Evolutionary conservation across 345 rosid species (phyloP), one percentile per base, ranked within the genome.

Genomic region (Punica granatum): DNA sequence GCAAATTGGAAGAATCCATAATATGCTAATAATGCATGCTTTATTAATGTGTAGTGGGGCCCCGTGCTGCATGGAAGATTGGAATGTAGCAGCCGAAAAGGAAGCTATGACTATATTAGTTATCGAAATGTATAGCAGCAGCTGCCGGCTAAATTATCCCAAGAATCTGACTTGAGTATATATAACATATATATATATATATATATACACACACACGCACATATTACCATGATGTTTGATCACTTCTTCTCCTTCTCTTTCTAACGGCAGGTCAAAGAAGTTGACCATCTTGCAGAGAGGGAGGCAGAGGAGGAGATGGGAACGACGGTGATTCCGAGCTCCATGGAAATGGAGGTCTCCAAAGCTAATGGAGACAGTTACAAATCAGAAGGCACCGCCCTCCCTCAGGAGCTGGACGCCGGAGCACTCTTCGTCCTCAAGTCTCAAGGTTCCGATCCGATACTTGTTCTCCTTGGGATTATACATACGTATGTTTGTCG

Each of bases 371-470:
- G 33, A 7, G 44, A 63, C 8, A 23, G n/a, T 9, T 63, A 33
- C 30, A 36, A 35, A n/a, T 4, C 3, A 4, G 65, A 63, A 36
- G 35, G 28, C 60, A 6, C 32, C 34, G 14, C 2, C 33, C 34
- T 56, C 11, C 18, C 60, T 56, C 60, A 4, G 18, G 34, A 63
- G 8, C 69, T 77, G 15, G 80, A 77, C 59, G 80, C 80, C 13
- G 80, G 76, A 39, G 76, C 76, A 37, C 66, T 76, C 64, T 76
- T 76, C 37, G 80, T 76, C 54, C 76, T 76, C 67, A 61, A 76
- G 69, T 72, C 80, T 36, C 69, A 65, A 72, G 80, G 80, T 72
- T 7, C 30, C 13, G 15, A 6, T 56, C 21, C 25, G 30, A 23
- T 53, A 23, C n/a, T n/a, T n/a, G n/a, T 11, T 11, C 48, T 12